These are phyloP conservation scores for Trametes coccinea DNA, from an alignment of 768 basidiomycete species.

Conservation along the genomic window DNA sequence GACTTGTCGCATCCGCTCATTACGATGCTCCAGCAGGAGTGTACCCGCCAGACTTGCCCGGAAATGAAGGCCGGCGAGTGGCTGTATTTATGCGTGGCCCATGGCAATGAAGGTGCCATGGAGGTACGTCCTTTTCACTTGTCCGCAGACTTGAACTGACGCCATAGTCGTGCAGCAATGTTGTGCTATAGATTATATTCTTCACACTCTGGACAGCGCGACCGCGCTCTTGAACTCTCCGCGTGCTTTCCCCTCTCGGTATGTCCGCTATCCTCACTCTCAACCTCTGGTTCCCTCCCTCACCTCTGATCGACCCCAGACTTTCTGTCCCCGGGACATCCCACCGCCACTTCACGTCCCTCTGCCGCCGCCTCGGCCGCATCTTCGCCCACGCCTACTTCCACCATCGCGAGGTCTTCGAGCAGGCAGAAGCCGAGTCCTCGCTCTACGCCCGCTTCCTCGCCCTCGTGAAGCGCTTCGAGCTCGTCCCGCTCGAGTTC, in stretches of 20 bases:
- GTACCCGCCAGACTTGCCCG: slow-evolving; percentile 82
- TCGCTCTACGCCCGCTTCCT: slow-evolving; percentile 90
- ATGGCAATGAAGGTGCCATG: slow-evolving; percentile 85
- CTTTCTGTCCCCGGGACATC: slow-evolving; percentile 81
- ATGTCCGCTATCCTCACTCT: slow-evolving; percentile 25
- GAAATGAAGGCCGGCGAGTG: slow-evolving; percentile 99
- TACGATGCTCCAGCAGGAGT: slow-evolving; percentile 83
- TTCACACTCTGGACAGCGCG: slow-evolving; percentile 91
- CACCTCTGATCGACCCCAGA: slow-evolving; percentile 40
- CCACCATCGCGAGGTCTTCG: slow-evolving; percentile 90
- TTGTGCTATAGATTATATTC: slow-evolving; percentile 95
- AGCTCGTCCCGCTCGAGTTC: slow-evolving; percentile 80
- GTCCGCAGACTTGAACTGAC: not conserved
- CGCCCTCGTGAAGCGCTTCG: slow-evolving; percentile 75
- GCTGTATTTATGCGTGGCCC: slow-evolving; percentile 94
- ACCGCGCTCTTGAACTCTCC: slow-evolving; percentile 90
- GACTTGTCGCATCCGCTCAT: slow-evolving; percentile 86
- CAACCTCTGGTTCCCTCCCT: slow-evolving; percentile 10
- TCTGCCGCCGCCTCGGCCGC: slow-evolving; percentile 87
- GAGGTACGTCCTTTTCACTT: slow-evolving; percentile 53
- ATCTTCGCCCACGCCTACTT: slow-evolving; percentile 98
- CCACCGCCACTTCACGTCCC: slow-evolving; percentile 84
- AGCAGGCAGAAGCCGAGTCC: slow-evolving; percentile 88
- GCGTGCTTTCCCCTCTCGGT: slow-evolving; percentile 91
- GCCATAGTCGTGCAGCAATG: slow-evolving; percentile 61